Conservation (phyloP, 2,329 filamentous ascomycete genomes). For the Penicillium sp. region DNA sequence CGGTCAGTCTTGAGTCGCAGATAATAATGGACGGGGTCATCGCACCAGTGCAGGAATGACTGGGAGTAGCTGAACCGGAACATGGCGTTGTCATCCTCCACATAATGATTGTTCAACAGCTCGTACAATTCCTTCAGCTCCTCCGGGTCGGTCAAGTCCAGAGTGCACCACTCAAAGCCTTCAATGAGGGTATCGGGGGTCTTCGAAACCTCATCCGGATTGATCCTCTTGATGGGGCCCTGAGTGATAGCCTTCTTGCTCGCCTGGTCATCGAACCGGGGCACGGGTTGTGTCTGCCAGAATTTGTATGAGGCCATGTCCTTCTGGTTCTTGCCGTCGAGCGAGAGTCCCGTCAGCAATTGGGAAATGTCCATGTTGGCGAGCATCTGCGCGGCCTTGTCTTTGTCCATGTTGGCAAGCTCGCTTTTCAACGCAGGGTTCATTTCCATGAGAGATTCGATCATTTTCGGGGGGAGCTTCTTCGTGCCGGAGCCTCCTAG, state of each 20-base stretch:
- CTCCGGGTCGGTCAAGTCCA: constrained; percentile 76
- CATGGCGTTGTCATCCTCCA: constrained; percentile 95
- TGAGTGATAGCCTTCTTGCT: constrained; percentile 58
- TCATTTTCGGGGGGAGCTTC: constrained; percentile 34
- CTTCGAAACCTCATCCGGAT: constrained; percentile 74
- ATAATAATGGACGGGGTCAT: not conserved
- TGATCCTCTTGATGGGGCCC: constrained; percentile 80
- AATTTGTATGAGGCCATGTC: constrained; percentile 98
- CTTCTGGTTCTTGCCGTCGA: constrained; percentile 84
- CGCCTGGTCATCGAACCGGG: constrained; percentile 68
- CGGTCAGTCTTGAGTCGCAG: not conserved
- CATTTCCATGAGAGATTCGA: constrained; percentile 45
- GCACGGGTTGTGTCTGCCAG: constrained; percentile 96
- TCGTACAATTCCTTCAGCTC: constrained; percentile 90
- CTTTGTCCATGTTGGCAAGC: constrained; percentile 70
- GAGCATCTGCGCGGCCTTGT: constrained; percentile 55
- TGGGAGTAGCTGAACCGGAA: constrained; percentile 96
- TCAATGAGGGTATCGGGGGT: constrained; percentile 72
- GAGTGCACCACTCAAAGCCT: constrained; percentile 91
- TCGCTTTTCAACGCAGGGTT: constrained; percentile 68
- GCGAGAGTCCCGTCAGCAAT: constrained; percentile 57
- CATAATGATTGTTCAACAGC: constrained; percentile 88
- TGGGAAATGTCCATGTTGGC: constrained; percentile 50
- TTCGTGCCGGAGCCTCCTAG: constrained; percentile 30
- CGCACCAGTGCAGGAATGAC: constrained; percentile 82